A percentile compares a stretch with the other conserved stretches of the same genome.
phyloP scores from a whole-genome alignment of 257 asterid genomes.

The Forsythia viridissima region DNA sequence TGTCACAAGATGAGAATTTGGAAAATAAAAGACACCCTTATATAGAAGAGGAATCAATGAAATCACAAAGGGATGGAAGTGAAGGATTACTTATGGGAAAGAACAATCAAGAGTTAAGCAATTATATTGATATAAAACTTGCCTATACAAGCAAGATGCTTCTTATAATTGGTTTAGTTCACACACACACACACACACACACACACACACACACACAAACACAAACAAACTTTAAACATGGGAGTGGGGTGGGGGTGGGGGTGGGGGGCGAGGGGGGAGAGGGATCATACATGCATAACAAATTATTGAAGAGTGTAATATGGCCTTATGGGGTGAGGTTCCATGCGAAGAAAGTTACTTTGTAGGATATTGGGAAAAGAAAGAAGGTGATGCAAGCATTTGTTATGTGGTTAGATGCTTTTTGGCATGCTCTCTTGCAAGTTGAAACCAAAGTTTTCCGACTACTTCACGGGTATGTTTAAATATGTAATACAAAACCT shows the following conservation, averaged over 20 bases:
- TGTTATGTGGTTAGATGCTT: conserved; percentile 38
- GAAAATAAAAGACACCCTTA: conserved; percentile 34
- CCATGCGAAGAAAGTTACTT: conserved; percentile 30
- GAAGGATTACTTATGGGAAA: conserved; percentile 37
- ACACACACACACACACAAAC: background rate
- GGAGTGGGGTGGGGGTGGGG: background rate
- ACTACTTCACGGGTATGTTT: background rate
- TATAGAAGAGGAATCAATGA: conserved; percentile 38
- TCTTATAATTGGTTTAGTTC: conserved; percentile 8
- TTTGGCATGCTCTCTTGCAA: conserved; percentile 41
- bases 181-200: background rate
- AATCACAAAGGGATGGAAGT: conserved; percentile 17
- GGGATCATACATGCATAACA: background rate
- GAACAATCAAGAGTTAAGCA: conserved; percentile 19
- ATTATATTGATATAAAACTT: conserved; percentile 11
- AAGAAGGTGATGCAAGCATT: conserved; percentile 37
- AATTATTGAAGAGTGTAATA: background rate
- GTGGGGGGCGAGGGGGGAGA: background rate
- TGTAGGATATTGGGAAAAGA: conserved; percentile 16
- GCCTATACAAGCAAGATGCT: conserved; percentile 26
- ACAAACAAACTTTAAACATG: background rate
- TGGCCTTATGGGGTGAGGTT: background rate
- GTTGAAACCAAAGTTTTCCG: conserved; percentile 10
- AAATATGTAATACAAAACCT: background rate
- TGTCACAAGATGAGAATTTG: conserved; percentile 17